Conservation (phyloP, 177 flowering plant species). For the Vitis hybrid region DNA sequence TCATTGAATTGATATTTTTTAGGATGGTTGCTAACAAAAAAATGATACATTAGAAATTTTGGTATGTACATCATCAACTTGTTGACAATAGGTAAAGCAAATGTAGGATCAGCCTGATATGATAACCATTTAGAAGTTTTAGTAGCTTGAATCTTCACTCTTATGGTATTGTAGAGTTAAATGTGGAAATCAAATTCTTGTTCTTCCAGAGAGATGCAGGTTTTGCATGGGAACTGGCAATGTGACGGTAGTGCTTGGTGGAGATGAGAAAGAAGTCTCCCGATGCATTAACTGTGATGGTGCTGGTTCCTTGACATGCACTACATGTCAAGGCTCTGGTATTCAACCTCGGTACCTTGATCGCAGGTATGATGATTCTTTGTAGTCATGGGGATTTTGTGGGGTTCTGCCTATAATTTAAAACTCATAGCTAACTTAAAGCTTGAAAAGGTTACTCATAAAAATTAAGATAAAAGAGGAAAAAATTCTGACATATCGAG, state of each 20-base stretch:
- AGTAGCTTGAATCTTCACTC: not conserved
- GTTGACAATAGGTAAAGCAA: no score
- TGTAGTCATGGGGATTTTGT: no score
- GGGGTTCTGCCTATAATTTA: no score
- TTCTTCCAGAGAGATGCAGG: constrained; percentile 74
- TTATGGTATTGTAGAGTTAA: not conserved
- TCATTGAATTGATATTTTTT: no score
- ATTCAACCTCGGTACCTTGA: constrained; percentile 99
- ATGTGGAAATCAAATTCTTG: not conserved
- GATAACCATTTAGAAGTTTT: not conserved
- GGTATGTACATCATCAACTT: no score
- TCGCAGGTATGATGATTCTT: constrained; percentile 60
- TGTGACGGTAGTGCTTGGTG: constrained; percentile 77
- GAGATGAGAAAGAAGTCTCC: constrained; percentile 80
- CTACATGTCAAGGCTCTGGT: constrained; percentile 95
- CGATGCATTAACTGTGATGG: constrained; percentile 94
- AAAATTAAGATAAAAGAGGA: no score
- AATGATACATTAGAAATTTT: no score
- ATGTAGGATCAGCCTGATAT: not conserved
- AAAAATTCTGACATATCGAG: no score
- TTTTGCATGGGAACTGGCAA: constrained; percentile 81
- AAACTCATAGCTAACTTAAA: no score
- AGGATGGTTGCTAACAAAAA: no score
- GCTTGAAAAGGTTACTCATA: no score
- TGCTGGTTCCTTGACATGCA: constrained; percentile 82